phyloP scores from a whole-genome alignment of 768 basidiomycete species.

The Boletus rufocinnamomeus region DNA sequence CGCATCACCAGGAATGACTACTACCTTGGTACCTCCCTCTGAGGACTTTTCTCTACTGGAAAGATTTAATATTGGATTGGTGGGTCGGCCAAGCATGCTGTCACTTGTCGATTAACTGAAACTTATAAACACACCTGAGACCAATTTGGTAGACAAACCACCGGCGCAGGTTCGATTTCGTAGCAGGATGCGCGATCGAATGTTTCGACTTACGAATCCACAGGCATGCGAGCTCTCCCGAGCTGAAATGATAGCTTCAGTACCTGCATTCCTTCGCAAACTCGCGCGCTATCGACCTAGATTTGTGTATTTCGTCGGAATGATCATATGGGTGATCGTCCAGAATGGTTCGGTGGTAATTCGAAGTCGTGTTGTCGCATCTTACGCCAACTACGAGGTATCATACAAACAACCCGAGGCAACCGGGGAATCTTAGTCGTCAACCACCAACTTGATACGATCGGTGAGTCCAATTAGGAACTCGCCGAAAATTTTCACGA shows the following conservation, averaged over 20 bases:
- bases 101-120: background rate
- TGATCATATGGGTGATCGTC: slow-evolving; percentile 57
- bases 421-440: too few relatives aligned
- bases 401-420: too few relatives aligned
- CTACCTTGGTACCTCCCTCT: slow-evolving; percentile 48
- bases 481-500: too few relatives aligned
- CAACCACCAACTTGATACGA: too few relatives aligned
- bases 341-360: slow-evolving; percentile 39
- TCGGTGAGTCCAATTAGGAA: too few relatives aligned
- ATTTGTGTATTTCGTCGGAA: slow-evolving; percentile 78
- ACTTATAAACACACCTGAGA: slow-evolving; percentile 43
- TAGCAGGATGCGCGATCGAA: background rate
- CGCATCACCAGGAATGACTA: slow-evolving; percentile 53
- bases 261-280: slow-evolving; percentile 62
- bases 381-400: too few relatives aligned
- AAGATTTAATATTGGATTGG: slow-evolving; percentile 63
- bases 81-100: slow-evolving; percentile 39
- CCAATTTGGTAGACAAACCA: slow-evolving; percentile 72
- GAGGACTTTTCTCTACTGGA: slow-evolving; percentile 65
- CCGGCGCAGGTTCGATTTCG: slow-evolving; percentile 54
- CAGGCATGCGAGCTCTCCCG: slow-evolving; percentile 58
- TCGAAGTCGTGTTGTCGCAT: too few relatives aligned
- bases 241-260: slow-evolving; percentile 52
- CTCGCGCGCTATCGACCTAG: slow-evolving; percentile 56
- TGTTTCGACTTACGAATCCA: background rate